These are phyloP conservation scores for Oenanthe sinensis DNA, from an alignment of 129 eudicot species.

Conservation along the genomic window DNA sequence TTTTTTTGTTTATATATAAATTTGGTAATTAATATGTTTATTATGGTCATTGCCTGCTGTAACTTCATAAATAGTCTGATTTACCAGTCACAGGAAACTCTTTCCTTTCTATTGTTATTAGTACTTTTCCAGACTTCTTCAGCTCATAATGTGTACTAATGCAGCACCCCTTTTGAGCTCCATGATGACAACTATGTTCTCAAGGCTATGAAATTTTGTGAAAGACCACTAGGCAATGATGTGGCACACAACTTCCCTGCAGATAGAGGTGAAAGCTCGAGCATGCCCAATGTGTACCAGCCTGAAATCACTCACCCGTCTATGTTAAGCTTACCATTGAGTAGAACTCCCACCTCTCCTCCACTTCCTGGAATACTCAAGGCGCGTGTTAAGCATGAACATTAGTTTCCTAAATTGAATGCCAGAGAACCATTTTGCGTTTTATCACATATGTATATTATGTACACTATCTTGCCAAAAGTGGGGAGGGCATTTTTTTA, in stretches of 20 bases:
- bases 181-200: slow-evolving; percentile 72
- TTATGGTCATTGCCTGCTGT: background rate
- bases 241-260: slow-evolving; percentile 17
- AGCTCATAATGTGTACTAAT: background rate
- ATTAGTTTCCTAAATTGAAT: slow-evolving; percentile 22
- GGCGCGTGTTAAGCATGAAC: slow-evolving; percentile 68
- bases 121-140: background rate
- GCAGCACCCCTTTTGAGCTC: slow-evolving; percentile 67
- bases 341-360: slow-evolving; percentile 48
- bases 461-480: slow-evolving; percentile 31
- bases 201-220: slow-evolving; percentile 59
- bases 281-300: slow-evolving; percentile 34
- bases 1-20: background rate
- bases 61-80: background rate
- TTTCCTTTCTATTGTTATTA: background rate
- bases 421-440: background rate
- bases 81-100: background rate
- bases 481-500: background rate
- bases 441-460: slow-evolving; percentile 32
- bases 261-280: slow-evolving; percentile 52
- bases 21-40: background rate
- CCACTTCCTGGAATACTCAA: slow-evolving; percentile 87
- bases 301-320: slow-evolving; percentile 34
- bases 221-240: slow-evolving; percentile 27
- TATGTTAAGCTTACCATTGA: slow-evolving; percentile 30